Evolutionary conservation across 768 basidiomycete genomes (phyloP), one percentile per base, ranked within the genome.

Genomic region (Pisolithus sp.): DNA sequence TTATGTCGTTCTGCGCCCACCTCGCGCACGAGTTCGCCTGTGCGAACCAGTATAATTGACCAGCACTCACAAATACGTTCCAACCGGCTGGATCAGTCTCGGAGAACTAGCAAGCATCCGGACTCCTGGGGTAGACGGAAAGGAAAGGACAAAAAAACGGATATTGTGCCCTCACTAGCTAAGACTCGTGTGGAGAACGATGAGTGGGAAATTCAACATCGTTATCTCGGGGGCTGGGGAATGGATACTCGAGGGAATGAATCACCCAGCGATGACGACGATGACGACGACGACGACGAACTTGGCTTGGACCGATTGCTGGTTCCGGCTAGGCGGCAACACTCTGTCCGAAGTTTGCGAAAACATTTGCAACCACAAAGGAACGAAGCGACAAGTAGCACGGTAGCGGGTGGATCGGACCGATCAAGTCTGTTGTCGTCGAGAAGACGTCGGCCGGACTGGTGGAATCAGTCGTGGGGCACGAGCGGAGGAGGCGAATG

Each of bases 1-100:
- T 70, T 82, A 42, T 89, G 87, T 62, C 71, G 80, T 48, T 86
- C 85, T 59, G 83, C 86, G 5, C 86, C 87, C 4, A 76, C 75
- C 5, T 86, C 85, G 43, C 75, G 86, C 2, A 71, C 79, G 0
- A 71, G 73, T 9, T 87, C 85, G 7, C 68, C 68, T 17, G 68
- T 62, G 30, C 60, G 68, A 28, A 50, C 58, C 26, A 66, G 40
- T 5, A 34, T 20, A 63, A 71, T 20, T 52, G 68, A 58, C 39
- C 53, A 53, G 30, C 55, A 42, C 17, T 47, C 23, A 39, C 40
- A 57, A 41, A 43, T 20, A 20, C 30, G 59, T 55, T 43, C 43
- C 4, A 36, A 59, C 51, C 50, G 48, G 54, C 54, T 39, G 45
- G 56, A 47, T 48, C 58, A 53, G 26, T 51, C 56, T 43, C 59